Evolutionary conservation across 768 basidiomycete species (phyloP).

Genomic region (Lentinula raphanica): DNA sequence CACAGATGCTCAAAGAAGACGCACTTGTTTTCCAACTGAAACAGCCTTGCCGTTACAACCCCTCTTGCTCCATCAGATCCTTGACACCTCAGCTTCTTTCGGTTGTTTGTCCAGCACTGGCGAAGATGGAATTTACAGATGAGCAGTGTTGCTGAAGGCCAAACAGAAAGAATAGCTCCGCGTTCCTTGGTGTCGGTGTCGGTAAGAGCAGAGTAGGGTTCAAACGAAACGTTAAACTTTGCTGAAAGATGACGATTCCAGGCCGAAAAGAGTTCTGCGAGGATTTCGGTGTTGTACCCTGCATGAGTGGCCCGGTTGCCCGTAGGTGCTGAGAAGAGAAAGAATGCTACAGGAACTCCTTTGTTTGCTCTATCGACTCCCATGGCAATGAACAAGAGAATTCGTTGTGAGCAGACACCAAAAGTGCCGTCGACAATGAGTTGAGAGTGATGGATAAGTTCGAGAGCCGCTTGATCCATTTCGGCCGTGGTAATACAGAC

Average conservation of each 20-base stretch:
- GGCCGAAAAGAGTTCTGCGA: conserved; percentile 18
- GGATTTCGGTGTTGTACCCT: conserved; percentile 21
- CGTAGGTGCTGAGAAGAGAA: conserved; percentile 28
- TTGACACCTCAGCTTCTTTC: conserved; percentile 10
- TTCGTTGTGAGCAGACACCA: conserved; percentile 11
- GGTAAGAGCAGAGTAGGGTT: conserved; percentile 21
- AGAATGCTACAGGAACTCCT: conserved; percentile 27
- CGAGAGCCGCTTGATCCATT: conserved; percentile 18
- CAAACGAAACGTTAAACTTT: conserved; percentile 14
- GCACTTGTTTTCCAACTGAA: conserved; percentile 9
- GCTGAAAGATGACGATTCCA: conserved; percentile 18
- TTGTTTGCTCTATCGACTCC: conserved; percentile 19
- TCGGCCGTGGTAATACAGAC: conserved; percentile 26
- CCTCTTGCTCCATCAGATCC: neutral
- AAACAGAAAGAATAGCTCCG: conserved; percentile 25
- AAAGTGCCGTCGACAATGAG: conserved; percentile 19
- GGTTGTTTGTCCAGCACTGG: conserved; percentile 30
- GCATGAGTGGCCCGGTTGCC: conserved; percentile 20
- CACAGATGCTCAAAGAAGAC: conserved; percentile 12
- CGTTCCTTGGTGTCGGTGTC: too few species aligned
- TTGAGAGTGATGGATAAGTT: conserved; percentile 15
- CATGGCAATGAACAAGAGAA: conserved; percentile 28
- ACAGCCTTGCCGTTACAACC: neutral
- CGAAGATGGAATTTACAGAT: conserved; percentile 34
- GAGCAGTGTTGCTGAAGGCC: conserved; percentile 23